Evolutionary conservation across 805 yeast genomes (phyloP), one percentile per base, ranked within the genome.

Genomic region (Monosporozyma unispora): DNA sequence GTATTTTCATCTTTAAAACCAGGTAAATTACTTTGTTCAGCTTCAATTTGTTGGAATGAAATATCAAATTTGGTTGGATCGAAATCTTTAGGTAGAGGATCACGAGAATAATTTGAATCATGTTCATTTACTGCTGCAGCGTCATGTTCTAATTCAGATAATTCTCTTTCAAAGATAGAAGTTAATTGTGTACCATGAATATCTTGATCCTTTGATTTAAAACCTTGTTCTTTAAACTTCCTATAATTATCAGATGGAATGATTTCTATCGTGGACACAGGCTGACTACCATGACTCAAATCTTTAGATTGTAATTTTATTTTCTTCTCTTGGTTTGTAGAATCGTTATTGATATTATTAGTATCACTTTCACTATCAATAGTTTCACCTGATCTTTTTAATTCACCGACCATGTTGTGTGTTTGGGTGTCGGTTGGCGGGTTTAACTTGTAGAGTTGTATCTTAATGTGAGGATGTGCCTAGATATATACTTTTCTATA

Each of bases 11-110:
- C 70, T 12, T 46, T 49, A 4, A 57, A 48, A 14, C 79, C 81
- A 25, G 78, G 77, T 8, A 77, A 63, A 27, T 69, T 62, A 2
- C 86, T 77, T 59, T 93, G 99, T 60, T 93, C 98, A 1, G 95
- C 96, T 65, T 93, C 99, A 58, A 93, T 72, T 61, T 93, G 99
- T 66, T 93, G 98, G 64, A 90, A 90, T 0, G 77, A 73, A 25
- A 85, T 73, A 58, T 84, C 89, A 38, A 64, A 61, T 1, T 64
- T 63, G 0, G 59, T 57, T 2, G 83, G 75, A 48, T 76, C 70
- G 54, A 82, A 80, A 40, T 70, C 70, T 1, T 48, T 39, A 2
- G 84, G 78, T 5, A 80, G 58, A 0, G 76, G 71, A 0, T 93
- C 85, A 54, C 91, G 75, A 52, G 77, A 73, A 78, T 80, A 78